phyloP scores from a whole-genome alignment of 176 grass and related monocot genomes.

The Avena sativa region DNA sequence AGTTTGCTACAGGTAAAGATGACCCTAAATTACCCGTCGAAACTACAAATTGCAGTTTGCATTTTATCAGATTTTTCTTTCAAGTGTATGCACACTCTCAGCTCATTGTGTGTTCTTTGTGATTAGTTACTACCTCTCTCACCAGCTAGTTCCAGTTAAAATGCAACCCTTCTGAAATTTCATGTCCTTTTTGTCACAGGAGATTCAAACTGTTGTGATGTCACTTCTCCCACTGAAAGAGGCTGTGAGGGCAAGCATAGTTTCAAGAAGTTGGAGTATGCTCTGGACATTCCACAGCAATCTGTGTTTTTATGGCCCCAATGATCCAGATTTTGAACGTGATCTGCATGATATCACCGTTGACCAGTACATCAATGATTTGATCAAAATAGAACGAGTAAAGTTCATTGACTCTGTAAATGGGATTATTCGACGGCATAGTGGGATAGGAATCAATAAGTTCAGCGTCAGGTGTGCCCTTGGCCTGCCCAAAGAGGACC shows the following conservation, averaged over 20 bases:
- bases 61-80: no score
- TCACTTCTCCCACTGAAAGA: constrained; percentile 31
- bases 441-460: not conserved
- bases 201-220: not conserved
- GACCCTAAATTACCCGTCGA: no score
- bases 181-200: not conserved
- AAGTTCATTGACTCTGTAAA: not conserved
- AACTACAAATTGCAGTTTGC: no score
- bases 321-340: not conserved
- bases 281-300: not conserved
- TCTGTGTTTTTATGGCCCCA: constrained; percentile 32
- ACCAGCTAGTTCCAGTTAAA: no score
- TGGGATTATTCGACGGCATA: not conserved
- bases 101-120: no score
- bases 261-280: constrained; percentile 8
- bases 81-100: no score
- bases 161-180: not conserved
- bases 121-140: no score
- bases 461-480: not conserved
- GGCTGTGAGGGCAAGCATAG: constrained; percentile 18
- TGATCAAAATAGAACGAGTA: not conserved
- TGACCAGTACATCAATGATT: not conserved
- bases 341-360: not conserved
- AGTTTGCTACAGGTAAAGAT: no score
- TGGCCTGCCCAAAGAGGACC: not conserved